Base-by-base conservation (phyloP, 148 eudicot genomes). In the Tetragonia tetragonoides region DNA sequence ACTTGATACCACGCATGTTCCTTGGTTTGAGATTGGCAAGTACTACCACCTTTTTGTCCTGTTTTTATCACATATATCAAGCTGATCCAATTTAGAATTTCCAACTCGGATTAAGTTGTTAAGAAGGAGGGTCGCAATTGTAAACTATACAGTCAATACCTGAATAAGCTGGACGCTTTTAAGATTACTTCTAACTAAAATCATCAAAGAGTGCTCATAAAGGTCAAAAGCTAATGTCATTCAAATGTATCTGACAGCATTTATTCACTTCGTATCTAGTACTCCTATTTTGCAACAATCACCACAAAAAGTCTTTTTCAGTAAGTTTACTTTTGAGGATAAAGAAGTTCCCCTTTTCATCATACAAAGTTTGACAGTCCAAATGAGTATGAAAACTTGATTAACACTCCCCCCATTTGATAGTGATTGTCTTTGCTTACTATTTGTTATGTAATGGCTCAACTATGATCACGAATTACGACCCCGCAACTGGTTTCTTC, bases 1-100 rank as follows among this genome's bases (percentile, higher is more conserved):
- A 95, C 84, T 90, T 93, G 76, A 95, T 81, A 60, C 97, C 97
- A 61, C 97, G 92, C 99, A 95, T 95, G 79, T 95, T 95, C 85
- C 99, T 90, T 11, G 99, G 93, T 84, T 95, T 95, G 42, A 95
- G 89, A 86, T 95, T 95, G 68, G 97, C 97, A 75, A 95, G 91
- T 41, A 95, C 99, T 53, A 93, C 77, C 15, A 95, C 97, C 85
- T 80, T 78, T 80, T 69, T 85, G 76, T 87, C 92, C 96, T 95
- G 89, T 85, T 85, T 59, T 79, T 64, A 69, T 70, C 12, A 57
- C 61, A 73, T 23, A 68, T 5, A 56, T 41, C 34, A 44, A 68
- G 44, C 56, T 21, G n/a, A 16, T 10, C 66, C 68, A 18, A 37
- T 18, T 9, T 8, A 4, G 28, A 40, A 40, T 12, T 34, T 20